These are phyloP conservation scores for Cytauxzoon felis DNA, from an alignment of 169 alveolate species.

Conservation along the genomic window DNA sequence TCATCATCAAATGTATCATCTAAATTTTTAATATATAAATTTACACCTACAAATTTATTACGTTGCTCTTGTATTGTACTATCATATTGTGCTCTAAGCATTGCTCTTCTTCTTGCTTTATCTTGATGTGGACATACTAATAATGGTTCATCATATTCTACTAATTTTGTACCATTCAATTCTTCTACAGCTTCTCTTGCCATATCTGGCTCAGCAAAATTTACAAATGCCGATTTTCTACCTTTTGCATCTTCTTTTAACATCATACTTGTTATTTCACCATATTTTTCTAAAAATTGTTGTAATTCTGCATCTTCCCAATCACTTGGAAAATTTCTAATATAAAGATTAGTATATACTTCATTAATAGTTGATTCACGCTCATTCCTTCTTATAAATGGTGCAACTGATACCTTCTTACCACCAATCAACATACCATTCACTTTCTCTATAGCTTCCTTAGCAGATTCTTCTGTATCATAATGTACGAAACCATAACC, in stretches of 20 bases:
- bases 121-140: constrained; percentile 87
- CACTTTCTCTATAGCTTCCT: constrained; percentile 87
- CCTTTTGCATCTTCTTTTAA: constrained; percentile 81
- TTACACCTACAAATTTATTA: constrained; percentile 81
- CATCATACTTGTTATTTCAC: constrained; percentile 84
- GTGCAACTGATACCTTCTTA: constrained; percentile 86
- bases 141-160: constrained; percentile 65
- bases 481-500: constrained; percentile 97
- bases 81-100: constrained; percentile 81
- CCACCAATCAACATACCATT: constrained; percentile 89
- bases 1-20: constrained; percentile 86
- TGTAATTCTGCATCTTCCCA: constrained; percentile 79
- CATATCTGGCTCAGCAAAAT: constrained; percentile 78
- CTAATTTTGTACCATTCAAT: constrained; percentile 78
- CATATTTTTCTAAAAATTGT: constrained; percentile 79
- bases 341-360: constrained; percentile 84
- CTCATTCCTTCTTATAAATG: constrained; percentile 81
- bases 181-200: constrained; percentile 86
- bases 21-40: constrained; percentile 88
- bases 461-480: constrained; percentile 88
- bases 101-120: constrained; percentile 84
- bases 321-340: constrained; percentile 86
- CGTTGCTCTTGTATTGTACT: constrained; percentile 64
- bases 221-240: constrained; percentile 84
- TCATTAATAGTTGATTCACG: constrained; percentile 61